phyloP scores from a whole-genome alignment of 2,329 filamentous ascomycete species.

The Arachnomyces sp. region DNA sequence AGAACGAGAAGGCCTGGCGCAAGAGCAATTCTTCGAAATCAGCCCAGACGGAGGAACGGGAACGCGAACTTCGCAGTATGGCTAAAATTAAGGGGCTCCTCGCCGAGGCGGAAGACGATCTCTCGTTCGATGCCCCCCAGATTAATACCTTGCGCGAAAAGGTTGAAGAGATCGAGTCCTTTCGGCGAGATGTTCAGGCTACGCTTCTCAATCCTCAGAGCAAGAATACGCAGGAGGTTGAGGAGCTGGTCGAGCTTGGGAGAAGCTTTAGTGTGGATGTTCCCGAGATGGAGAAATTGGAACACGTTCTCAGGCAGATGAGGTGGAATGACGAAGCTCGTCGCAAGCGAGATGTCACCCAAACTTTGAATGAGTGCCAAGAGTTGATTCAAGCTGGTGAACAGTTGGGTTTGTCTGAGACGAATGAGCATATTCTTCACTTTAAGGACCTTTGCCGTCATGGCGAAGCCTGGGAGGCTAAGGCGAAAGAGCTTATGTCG shows the following conservation, averaged over 20 bases:
- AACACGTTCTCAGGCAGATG: constrained; percentile 71
- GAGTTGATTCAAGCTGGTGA: constrained; percentile 70
- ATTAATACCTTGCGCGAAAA: constrained; percentile 79
- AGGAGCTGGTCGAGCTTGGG: constrained; percentile 84
- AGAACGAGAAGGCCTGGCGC: constrained; percentile 83
- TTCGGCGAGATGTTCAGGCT: constrained; percentile 65
- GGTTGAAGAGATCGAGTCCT: constrained; percentile 72
- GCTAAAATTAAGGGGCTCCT: constrained; percentile 82
- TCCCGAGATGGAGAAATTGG: constrained; percentile 74
- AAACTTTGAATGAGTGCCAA: constrained; percentile 69
- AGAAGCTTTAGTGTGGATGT: constrained; percentile 86
- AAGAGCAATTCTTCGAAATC: constrained; percentile 61
- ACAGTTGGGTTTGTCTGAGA: constrained; percentile 67
- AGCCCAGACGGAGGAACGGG: constrained; percentile 73
- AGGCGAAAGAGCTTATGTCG: constrained; percentile 85
- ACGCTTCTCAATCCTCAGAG: constrained; percentile 59
- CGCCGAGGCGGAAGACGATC: constrained; percentile 63
- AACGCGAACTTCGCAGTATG: constrained; percentile 77
- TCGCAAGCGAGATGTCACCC: constrained; percentile 54
- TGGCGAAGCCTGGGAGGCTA: constrained; percentile 83
- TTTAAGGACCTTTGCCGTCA: constrained; percentile 67
- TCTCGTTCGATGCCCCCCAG: constrained; percentile 90
- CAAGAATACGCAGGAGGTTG: constrained; percentile 64
- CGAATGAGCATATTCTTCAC: constrained; percentile 69
- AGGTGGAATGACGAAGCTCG: constrained; percentile 80